These are phyloP conservation scores for Yarrowia hollandica DNA, from an alignment of 805 yeast genomes.

Conservation along the genomic window DNA sequence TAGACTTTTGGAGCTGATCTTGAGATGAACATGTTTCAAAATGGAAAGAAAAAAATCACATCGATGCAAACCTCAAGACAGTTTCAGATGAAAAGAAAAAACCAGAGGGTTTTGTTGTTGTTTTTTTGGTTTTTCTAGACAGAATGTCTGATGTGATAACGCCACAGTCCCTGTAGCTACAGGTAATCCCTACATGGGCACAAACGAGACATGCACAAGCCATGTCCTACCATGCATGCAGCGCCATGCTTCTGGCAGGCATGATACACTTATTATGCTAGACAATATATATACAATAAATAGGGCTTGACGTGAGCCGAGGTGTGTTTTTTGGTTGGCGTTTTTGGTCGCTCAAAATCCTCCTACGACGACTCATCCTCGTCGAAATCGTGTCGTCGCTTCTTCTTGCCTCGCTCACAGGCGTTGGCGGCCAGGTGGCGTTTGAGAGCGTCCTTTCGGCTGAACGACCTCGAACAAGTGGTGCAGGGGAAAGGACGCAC, in stretches of 20 bases:
- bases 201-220: too few relatives aligned
- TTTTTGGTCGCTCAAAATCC: not conserved
- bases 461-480: slow-evolving; percentile 26
- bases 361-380: slow-evolving; percentile 10
- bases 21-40: too few relatives aligned
- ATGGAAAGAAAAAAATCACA: too few relatives aligned
- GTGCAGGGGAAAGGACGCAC: slow-evolving; percentile 28
- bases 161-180: too few relatives aligned
- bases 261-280: slow-evolving; percentile 14
- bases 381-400: slow-evolving; percentile 14
- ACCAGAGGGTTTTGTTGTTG: too few relatives aligned
- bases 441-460: slow-evolving; percentile 29
- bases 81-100: too few relatives aligned
- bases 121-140: too few relatives aligned
- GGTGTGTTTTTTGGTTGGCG: too few relatives aligned
- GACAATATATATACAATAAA: slow-evolving; percentile 18
- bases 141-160: too few relatives aligned
- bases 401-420: slow-evolving; percentile 28
- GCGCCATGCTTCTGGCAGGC: slow-evolving; percentile 16
- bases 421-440: slow-evolving; percentile 30
- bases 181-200: too few relatives aligned
- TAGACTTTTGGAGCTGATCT: too few relatives aligned
- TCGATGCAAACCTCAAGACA: too few relatives aligned
- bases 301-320: not conserved
- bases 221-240: not conserved